A percentile compares a stretch with the other conserved stretches of the same genome.
Conservation (phyloP, 805 yeast species). For the Suhomyces sp. region DNA sequence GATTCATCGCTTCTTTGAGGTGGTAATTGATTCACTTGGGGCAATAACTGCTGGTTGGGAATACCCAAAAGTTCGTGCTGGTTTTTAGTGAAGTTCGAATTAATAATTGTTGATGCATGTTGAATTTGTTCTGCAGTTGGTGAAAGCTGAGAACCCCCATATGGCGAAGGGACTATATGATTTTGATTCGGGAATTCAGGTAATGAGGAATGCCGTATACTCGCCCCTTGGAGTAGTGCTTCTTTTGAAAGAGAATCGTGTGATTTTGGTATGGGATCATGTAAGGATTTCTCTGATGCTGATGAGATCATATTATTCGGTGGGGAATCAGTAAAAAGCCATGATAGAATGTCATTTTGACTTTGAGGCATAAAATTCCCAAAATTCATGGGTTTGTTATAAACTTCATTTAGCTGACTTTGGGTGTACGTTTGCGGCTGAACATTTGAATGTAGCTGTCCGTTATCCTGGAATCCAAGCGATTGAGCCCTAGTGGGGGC, state of each 20-base stretch:
- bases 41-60: neutral
- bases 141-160: slow-evolving; percentile 12
- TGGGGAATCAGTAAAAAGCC: slow-evolving; percentile 38
- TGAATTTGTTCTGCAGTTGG: slow-evolving; percentile 1
- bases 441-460: no score
- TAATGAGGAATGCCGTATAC: neutral
- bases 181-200: slow-evolving; percentile 1
- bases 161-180: slow-evolving; percentile 11
- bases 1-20: neutral
- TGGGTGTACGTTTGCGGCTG: slow-evolving; percentile 2
- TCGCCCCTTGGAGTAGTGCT: neutral
- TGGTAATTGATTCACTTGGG: neutral
- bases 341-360: slow-evolving; percentile 39
- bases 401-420: slow-evolving; percentile 2
- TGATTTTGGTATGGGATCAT: neutral
- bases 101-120: no score
- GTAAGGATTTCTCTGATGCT: neutral
- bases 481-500: no score
- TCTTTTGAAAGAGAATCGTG: no score
- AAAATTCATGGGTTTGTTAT: slow-evolving; percentile 1
- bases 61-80: no score
- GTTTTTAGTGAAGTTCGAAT: no score
- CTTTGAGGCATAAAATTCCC: slow-evolving; percentile 24
- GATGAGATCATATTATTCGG: slow-evolving; percentile 10
- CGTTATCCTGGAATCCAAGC: no score